Evolutionary conservation across 108 stramenopile species (phyloP).

Genomic region (Discostella stelligeroides): DNA sequence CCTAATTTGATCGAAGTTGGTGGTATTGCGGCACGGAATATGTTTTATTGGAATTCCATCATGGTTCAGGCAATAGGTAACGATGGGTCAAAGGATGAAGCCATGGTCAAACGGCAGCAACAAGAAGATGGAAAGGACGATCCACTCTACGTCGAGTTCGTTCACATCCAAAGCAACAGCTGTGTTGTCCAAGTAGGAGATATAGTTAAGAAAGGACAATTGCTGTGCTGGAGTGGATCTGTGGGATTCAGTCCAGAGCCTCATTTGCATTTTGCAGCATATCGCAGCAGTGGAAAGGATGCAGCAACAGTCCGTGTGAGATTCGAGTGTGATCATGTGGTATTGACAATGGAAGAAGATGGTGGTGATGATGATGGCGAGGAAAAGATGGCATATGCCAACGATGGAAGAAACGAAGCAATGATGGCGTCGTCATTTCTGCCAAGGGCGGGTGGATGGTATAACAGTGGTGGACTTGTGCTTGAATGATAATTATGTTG

Average conservation of each 20-base stretch:
- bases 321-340: conserved; percentile 42
- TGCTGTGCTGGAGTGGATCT: conserved; percentile 74
- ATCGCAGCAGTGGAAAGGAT: conserved; percentile 54
- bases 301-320: conserved; percentile 70
- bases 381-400: too few relatives aligned
- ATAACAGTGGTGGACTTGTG: conserved; percentile 41
- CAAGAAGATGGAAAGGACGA: conserved; percentile 12
- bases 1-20: conserved; percentile 52
- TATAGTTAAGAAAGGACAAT: conserved; percentile 64
- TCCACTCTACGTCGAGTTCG: conserved; percentile 82
- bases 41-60: conserved; percentile 88
- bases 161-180: conserved; percentile 74
- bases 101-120: conserved; percentile 2
- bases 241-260: conserved; percentile 86
- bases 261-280: conserved; percentile 83
- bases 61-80: conserved; percentile 53
- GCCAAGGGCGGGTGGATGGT: conserved; percentile 55
- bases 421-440: conserved; percentile 43
- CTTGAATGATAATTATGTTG: too few relatives aligned
- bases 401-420: too few relatives aligned
- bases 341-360: background rate
- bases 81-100: too few relatives aligned
- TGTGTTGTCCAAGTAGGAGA: conserved; percentile 67
- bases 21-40: conserved; percentile 80
- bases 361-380: background rate